A percentile compares a stretch with the other conserved stretches of the same genome.
Conservation (phyloP, 2,329 filamentous ascomycete genomes). For the Penicillium sp. region DNA sequence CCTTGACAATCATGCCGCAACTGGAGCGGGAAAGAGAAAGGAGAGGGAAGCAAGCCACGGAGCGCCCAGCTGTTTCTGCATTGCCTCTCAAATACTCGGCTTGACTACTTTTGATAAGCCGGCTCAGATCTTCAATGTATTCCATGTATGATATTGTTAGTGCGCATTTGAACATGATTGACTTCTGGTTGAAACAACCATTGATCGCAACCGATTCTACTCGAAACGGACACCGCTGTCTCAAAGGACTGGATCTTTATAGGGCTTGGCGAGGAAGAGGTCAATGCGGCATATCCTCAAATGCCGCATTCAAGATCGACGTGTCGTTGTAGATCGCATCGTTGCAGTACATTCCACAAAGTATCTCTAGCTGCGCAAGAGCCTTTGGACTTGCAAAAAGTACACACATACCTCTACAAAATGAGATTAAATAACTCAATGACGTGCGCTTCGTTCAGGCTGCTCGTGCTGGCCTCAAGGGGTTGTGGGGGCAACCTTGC, state of each 20-base stretch:
- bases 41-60: background rate
- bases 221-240: background rate
- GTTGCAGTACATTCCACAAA: background rate
- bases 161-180: background rate
- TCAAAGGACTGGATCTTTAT: background rate
- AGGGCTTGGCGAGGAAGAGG: background rate
- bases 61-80: background rate
- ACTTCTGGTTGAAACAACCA: background rate
- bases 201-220: background rate
- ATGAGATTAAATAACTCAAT: background rate
- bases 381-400: background rate
- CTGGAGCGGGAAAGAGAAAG: background rate
- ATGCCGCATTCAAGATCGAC: background rate
- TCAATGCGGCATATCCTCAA: background rate
- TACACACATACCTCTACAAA: background rate
- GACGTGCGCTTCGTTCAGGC: background rate
- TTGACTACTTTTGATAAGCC: background rate
- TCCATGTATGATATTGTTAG: background rate
- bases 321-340: background rate
- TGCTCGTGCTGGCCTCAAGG: slow-evolving; percentile 7
- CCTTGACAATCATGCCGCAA: background rate
- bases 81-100: background rate
- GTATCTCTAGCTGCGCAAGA: background rate
- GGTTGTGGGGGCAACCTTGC: slow-evolving; percentile 19
- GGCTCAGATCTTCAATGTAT: background rate